These are phyloP conservation scores for Solanum phureja DNA, from an alignment of 257 asterid genomes.

Conservation along the genomic window DNA sequence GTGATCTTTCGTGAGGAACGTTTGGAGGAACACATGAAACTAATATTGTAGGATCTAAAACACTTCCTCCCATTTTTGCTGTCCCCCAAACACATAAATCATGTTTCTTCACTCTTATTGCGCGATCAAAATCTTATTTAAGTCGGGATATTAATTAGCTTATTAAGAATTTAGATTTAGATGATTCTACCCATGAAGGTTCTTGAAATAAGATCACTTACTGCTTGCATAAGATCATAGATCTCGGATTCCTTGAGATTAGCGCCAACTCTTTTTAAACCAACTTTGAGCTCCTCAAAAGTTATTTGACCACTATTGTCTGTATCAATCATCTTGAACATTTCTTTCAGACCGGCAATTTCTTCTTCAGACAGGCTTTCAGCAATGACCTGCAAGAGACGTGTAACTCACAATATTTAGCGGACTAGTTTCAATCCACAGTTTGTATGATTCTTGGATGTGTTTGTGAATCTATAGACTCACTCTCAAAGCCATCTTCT, in stretches of 20 bases:
- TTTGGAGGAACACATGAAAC: background rate
- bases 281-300: conserved; percentile 86
- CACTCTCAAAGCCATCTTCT: conserved; percentile 97
- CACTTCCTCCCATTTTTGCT: background rate
- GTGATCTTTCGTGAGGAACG: background rate
- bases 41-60: background rate
- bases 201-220: conserved; percentile 16
- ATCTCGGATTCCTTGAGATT: conserved; percentile 88
- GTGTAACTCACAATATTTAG: background rate
- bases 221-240: conserved; percentile 94
- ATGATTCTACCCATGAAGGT: background rate
- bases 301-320: conserved; percentile 89
- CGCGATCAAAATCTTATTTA: background rate
- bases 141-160: background rate
- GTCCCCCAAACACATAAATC: background rate
- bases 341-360: conserved; percentile 79
- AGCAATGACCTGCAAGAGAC: conserved; percentile 58
- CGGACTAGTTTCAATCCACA: background rate
- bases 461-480: conserved; percentile 7
- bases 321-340: conserved; percentile 88
- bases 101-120: background rate
- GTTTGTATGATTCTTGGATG: background rate
- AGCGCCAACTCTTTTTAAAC: conserved; percentile 82
- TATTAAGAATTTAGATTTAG: background rate
- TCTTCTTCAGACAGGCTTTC: conserved; percentile 87